These are phyloP conservation scores for Auxenochlorella pyrenoidosa DNA, from an alignment of 139 green algal species.

Conservation along the genomic window DNA sequence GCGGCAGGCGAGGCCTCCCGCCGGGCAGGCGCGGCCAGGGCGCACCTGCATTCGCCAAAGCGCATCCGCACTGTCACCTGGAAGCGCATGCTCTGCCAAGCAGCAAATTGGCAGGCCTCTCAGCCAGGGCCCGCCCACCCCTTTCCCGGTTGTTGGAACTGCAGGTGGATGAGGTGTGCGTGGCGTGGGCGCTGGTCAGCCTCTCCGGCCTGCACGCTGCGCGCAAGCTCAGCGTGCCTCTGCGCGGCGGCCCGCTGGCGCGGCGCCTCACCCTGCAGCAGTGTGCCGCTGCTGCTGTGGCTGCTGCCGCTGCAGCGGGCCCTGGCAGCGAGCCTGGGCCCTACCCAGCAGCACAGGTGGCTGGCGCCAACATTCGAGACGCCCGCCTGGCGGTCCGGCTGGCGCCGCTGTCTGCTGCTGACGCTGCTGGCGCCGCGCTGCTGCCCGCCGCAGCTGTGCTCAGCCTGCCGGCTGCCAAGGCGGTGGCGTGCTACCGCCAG, in stretches of 20 bases:
- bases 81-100: too few species aligned
- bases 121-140: too few species aligned
- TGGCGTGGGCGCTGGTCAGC: conserved; percentile 13
- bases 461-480: background rate
- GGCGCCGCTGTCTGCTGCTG: background rate
- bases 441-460: background rate
- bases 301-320: background rate
- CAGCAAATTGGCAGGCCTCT: too few species aligned
- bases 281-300: background rate
- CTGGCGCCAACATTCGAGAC: background rate
- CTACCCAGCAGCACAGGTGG: background rate
- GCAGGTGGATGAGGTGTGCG: conserved; percentile 12
- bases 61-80: too few species aligned
- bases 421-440: background rate
- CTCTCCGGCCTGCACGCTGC: conserved; percentile 8
- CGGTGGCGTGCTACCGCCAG: conserved; percentile 9
- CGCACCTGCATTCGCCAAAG: too few species aligned
- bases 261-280: background rate
- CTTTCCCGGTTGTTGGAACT: background rate
- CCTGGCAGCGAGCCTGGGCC: background rate
- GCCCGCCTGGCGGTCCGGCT: background rate
- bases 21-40: too few species aligned
- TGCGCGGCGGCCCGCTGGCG: conserved; percentile 4
- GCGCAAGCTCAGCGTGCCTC: background rate
- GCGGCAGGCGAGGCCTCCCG: background rate